phyloP scores from a whole-genome alignment of 164 flowering plant genomes.

The Vitis rupestris region DNA sequence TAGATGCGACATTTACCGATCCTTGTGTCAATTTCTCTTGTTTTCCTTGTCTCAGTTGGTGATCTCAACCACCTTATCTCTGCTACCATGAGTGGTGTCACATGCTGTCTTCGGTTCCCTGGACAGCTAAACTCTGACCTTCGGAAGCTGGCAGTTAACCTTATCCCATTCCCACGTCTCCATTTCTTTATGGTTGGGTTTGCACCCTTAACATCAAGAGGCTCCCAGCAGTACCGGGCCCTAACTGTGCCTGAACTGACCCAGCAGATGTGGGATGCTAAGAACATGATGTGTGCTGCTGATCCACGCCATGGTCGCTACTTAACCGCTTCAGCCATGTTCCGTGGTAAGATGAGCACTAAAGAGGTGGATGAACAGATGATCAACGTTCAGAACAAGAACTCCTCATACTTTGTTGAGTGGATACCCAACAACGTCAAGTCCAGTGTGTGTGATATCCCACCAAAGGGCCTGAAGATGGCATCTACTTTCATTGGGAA shows the following conservation, averaged over 20 bases:
- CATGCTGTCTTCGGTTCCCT: conserved; percentile 30
- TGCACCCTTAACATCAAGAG: conserved; percentile 25
- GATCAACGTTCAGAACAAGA: conserved; percentile 27
- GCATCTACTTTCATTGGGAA: conserved; percentile 30
- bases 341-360: conserved; percentile 25
- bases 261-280: conserved; percentile 25
- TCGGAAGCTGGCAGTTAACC: conserved; percentile 26
- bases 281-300: conserved; percentile 13
- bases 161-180: conserved; percentile 28
- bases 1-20: background rate
- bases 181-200: conserved; percentile 24
- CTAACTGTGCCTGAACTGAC: conserved; percentile 25
- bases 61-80: conserved; percentile 32
- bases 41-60: conserved; percentile 17
- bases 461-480: conserved; percentile 32
- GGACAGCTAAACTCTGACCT: conserved; percentile 30
- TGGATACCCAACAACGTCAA: conserved; percentile 25
- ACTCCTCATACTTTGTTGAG: conserved; percentile 27
- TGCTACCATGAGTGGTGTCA: conserved; percentile 33
- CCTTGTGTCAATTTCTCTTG: background rate
- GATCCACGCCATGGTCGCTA: conserved; percentile 29
- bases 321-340: conserved; percentile 30
- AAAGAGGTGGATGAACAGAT: conserved; percentile 11
- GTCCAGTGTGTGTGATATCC: conserved; percentile 29
- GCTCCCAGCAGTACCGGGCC: conserved; percentile 27